Base-by-base conservation (phyloP, 78 protist species). In the Cyanophora paradoxa region DNA sequence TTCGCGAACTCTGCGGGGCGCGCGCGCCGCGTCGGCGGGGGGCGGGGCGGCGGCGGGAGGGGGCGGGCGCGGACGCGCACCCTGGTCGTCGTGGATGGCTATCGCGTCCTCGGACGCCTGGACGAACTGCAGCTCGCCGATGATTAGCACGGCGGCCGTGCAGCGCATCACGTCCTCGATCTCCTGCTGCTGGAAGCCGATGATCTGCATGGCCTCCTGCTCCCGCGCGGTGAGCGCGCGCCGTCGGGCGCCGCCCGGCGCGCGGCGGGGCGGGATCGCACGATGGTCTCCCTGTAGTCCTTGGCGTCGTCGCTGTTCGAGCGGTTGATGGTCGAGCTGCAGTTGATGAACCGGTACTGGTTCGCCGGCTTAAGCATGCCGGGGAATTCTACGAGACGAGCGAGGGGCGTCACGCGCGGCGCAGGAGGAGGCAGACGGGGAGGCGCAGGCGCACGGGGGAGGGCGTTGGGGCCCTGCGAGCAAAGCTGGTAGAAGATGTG, bases 401-500 rank as follows among this genome's bases (percentile, higher is more conserved):
- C n/a, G n/a, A n/a, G n/a, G n/a, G n/a, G n/a, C n/a, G n/a, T n/a
- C n/a, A n/a, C n/a, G n/a, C n/a, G n/a, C n/a, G n/a, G n/a, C n/a
- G n/a, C n/a, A n/a, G n/a, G n/a, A n/a, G n/a, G n/a, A n/a, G n/a
- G 63, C 19, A 22, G 8, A n/a, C n/a, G n/a, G n/a, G n/a, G n/a
- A n/a, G n/a, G n/a, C n/a, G n/a, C n/a, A n/a, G n/a, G 19, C 52
- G 52, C 11, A 20, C 52, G 52, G 17, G 20, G 52, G 8, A 3
- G 3, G 52, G 52, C 20, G 20, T 13, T 3, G 20, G 20, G 52
- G 52, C 20, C 17, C 52, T 2, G 52, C 52, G 61, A 3, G 61
- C 26, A 5, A 1, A 93, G 68, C 82, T 94, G 96, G 89, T 93
- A 95, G 86, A 94, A 95, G 79, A 93, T 82, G 81, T 94, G 97